Base-by-base conservation (phyloP, 2,329 filamentous ascomycete genomes). In the Truncatella angustata region DNA sequence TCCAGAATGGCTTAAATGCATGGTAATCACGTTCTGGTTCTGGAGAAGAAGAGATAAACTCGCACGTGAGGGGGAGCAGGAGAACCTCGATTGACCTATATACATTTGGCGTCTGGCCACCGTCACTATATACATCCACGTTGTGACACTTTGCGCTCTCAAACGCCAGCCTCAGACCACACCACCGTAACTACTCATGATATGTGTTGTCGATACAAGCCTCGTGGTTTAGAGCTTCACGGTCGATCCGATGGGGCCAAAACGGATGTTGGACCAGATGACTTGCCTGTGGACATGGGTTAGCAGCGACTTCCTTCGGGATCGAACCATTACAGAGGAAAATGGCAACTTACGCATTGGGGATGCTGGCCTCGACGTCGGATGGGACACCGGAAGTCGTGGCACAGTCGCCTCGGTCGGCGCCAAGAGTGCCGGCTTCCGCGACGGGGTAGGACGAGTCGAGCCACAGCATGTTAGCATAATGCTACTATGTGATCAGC, bases 401-500 rank as follows among this genome's bases (percentile, higher is more conserved):
- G 48, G 66, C 55, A 62, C 79, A 82, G 24, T 68, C 65, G 43
- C 78, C 78, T 57, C 78, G 73, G 48, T 67, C 68, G 48, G 69
- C 68, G 59, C 78, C 78, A 23, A 72, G 73, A 1, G 54, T 53
- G 26, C 53, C 54, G 45, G 56, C 53, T 12, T 56, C 39, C 18
- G 35, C 52, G 36, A 36, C 6, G 30, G 39, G 64, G 71, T 80
- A 84, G 58, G 73, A 77, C 52, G 60, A 65, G 73, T 85, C 81
- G 57, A 85, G 75, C 81, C 82, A 85, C 53, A 81, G 74, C 80
- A 84, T 84, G 69, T 80, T 73, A 62, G 78, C 69, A 34, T 76
- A 67, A 66, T 83, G 77, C 64, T 66, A 10, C 32, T 7, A 21
- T 18, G 14, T 3, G 0, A 24, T 34, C 16, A 50, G 48, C 36